phyloP scores from a whole-genome alignment of 2,329 filamentous ascomycete genomes.

The Arthrobotrys entomopaga region DNA sequence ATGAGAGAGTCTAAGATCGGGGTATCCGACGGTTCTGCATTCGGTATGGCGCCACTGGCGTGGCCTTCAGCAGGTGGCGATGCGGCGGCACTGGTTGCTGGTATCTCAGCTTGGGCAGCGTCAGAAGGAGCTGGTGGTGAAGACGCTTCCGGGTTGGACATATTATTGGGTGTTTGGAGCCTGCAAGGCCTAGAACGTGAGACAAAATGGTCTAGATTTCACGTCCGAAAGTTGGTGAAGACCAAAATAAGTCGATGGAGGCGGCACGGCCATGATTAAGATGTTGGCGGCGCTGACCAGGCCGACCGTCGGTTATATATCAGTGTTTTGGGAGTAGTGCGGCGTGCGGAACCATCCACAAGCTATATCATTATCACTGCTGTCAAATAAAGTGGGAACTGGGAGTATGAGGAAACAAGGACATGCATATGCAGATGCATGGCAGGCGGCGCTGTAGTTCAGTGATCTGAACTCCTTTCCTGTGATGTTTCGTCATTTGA shows the following conservation, averaged over 20 bases:
- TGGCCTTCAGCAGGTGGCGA: slow-evolving; percentile 31
- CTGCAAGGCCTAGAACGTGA: neutral
- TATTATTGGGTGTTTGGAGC: neutral
- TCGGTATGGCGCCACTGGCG: slow-evolving; percentile 28
- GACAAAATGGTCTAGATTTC: neutral
- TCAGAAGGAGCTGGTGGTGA: slow-evolving; percentile 22
- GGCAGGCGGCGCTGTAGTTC: too few species aligned
- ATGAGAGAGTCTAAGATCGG: slow-evolving; percentile 28
- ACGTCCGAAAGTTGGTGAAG: neutral
- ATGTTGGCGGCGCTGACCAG: neutral
- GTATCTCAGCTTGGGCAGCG: slow-evolving; percentile 19
- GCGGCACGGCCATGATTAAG: neutral
- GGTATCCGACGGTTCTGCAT: slow-evolving; percentile 17
- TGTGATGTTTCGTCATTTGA: too few species aligned
- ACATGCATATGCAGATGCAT: neutral
- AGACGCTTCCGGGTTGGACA: slow-evolving; percentile 14
- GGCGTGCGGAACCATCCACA: neutral
- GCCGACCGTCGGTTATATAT: slow-evolving; percentile 5
- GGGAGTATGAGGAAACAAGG: too few species aligned
- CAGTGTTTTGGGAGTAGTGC: neutral
- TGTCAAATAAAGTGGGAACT: too few species aligned
- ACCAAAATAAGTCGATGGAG: neutral
- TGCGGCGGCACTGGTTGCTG: slow-evolving; percentile 6
- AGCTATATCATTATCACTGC: too few species aligned
- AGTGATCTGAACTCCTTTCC: too few species aligned